Evolutionary conservation across 2,329 filamentous ascomycete genomes (phyloP), one percentile per base, ranked within the genome.

Genomic region (Penicillium sp.): DNA sequence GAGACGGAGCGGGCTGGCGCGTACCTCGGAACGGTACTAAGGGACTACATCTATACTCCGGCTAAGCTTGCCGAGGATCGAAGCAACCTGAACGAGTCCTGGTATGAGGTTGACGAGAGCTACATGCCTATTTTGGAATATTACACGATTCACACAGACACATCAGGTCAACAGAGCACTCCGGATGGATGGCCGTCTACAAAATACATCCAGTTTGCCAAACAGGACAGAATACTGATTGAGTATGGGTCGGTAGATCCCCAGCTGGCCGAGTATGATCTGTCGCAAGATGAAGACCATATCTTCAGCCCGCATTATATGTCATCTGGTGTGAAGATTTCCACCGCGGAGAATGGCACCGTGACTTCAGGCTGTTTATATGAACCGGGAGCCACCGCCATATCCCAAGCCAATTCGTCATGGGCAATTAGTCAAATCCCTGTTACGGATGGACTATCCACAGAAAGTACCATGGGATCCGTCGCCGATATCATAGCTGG

Each of bases 121-220:
- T 76, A 79, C 49, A 73, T 75, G 35, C 82, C 84, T 1, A 73
- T 80, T 20, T 60, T 70, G 3, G 76, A 79, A 23, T 89, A 86
- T 62, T 85, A 83, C 55, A 73, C 72, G 6, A 73, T 75, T 1
- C 65, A 77, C 8, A 64, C 69, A 26, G 62, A 73, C 40, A 46
- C 62, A 11, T 61, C 70, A 3, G 73, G 76, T 18, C 60, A 54
- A n/a, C 71, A 73, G 33, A 76, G 75, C 20, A 87, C 85, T 0
- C 66, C 75, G 1, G 78, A 85, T 69, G 86, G 86, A 11, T 89
- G 86, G 86, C 86, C 86, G 0, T 81, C 79, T n/a, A 81, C 84
- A 60, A 77, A 79, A 20, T 85, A 79, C 60, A 69, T 87, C 31
- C 82, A 85, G 60, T 77, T 86, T 43, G 73, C 76, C 2, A 73